Base-by-base conservation (phyloP, 768 basidiomycete species). In the Tylopilus sp. region DNA sequence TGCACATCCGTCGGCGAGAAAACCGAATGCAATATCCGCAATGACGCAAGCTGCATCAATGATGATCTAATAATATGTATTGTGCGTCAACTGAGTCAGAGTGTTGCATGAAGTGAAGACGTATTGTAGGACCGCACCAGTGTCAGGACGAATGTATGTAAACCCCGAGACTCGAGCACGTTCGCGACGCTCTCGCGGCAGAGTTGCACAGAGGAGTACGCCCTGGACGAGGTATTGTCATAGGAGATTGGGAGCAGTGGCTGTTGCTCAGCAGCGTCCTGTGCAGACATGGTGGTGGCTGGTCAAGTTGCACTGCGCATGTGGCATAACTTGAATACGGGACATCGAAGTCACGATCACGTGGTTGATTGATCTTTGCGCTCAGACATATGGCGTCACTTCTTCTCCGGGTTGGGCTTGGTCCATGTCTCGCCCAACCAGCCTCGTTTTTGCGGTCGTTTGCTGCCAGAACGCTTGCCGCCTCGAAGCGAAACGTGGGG, bases 1-100 rank as follows among this genome's bases (percentile, higher is more conserved):
- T 6, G 67, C 65, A 61, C 88, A 89, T 15, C 61, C 62, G 17
- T 78, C 69, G 23, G 74, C 75, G 26, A 91, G 77, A 52, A 91
- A 80, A 20, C 79, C 81, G 61, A 85, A 88, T 15, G 71, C 75
- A 6, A 92, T 75, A 66, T 91, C 88, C 22, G 77, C 73, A 30
- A 91, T 76, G n/a, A 90, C 86, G 60, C 85, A 87, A 3, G 59
- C 56, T 8, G 82, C 82, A 67, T 92, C 89, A 44, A 84, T 75
- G 4, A 76, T 56, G 53, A 84, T 83, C 85, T 81, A 50, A 45
- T 15, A 35, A n/a, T 3, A 11, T 31, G 30, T 31, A 11, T 26
- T 12, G 18, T 13, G 36, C 13, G 38, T 56, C 44, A 50, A 47
- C 28, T 57, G 23, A 62, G 47, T 57, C 30, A 62, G 47, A 38